phyloP scores from a whole-genome alignment of 1,284 basidiomycete species.

The Sporisorium scitamineum region DNA sequence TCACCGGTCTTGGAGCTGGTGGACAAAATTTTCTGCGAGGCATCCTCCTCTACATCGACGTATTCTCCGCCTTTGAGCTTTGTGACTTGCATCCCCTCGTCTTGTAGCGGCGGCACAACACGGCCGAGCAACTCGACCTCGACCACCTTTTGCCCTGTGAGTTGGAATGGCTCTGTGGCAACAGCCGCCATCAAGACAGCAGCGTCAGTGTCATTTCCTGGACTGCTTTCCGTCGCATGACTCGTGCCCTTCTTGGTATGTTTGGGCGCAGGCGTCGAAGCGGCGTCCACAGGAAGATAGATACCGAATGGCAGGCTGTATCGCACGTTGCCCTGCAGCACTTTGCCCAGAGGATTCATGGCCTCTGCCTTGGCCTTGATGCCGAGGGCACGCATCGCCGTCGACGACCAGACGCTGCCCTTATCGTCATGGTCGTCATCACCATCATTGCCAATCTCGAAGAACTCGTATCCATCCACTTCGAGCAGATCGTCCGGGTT shows the following conservation, averaged over 20 bases:
- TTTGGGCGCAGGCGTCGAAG: slow-evolving; percentile 18
- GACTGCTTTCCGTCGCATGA: neutral
- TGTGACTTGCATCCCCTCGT: slow-evolving; percentile 1
- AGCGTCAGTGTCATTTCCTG: slow-evolving; percentile 19
- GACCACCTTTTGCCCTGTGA: slow-evolving; percentile 56
- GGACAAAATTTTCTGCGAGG: neutral
- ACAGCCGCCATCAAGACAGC: slow-evolving; percentile 60
- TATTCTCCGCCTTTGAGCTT: neutral
- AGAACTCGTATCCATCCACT: slow-evolving; percentile 64
- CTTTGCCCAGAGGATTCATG: slow-evolving; percentile 57
- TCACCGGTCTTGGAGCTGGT: slow-evolving; percentile 16
- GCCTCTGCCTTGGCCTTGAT: slow-evolving; percentile 59
- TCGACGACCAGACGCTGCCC: slow-evolving; percentile 9
- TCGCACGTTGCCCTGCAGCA: slow-evolving; percentile 56
- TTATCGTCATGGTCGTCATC: slow-evolving; percentile 13
- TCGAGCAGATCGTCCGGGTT: slow-evolving; percentile 50
- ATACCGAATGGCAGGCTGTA: slow-evolving; percentile 64
- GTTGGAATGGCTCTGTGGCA: slow-evolving; percentile 58
- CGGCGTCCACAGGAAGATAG: slow-evolving; percentile 50
- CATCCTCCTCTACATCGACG: neutral
- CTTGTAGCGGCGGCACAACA: slow-evolving; percentile 57
- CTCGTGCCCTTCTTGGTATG: slow-evolving; percentile 30
- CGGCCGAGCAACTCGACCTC: slow-evolving; percentile 50
- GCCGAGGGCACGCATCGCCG: slow-evolving; percentile 55
- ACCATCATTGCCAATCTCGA: slow-evolving; percentile 53